A percentile compares a stretch with the other conserved stretches of the same genome.
Conservation (phyloP, 2,329 filamentous ascomycete species). For the Trichoderma sp. region DNA sequence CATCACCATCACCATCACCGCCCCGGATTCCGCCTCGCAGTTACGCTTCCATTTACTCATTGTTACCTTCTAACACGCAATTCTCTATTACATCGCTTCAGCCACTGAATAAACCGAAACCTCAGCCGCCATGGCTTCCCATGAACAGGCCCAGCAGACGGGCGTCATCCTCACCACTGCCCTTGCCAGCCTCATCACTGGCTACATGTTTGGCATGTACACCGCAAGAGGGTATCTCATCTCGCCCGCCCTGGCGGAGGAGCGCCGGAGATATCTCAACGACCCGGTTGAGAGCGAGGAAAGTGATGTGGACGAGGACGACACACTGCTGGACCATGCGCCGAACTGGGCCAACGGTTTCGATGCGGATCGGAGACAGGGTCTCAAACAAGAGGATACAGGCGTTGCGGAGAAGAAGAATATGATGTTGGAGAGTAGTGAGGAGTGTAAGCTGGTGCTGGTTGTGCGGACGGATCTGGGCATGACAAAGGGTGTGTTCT, state of each 20-base stretch:
- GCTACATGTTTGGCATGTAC: constrained; percentile 81
- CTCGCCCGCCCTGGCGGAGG: constrained; percentile 53
- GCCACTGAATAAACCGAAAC: neutral
- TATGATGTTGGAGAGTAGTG: constrained; percentile 43
- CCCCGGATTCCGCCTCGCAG: neutral
- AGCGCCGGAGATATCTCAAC: constrained; percentile 54
- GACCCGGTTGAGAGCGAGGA: constrained; percentile 68
- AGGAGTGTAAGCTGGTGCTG: constrained; percentile 92
- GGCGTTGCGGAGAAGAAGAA: constrained; percentile 40
- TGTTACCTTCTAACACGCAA: neutral
- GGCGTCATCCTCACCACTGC: constrained; percentile 70
- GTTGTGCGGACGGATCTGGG: constrained; percentile 91
- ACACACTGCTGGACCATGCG: constrained; percentile 60
- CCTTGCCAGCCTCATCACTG: constrained; percentile 69
- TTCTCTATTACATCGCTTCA: neutral
- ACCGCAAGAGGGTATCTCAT: constrained; percentile 60
- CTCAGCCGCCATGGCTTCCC: constrained; percentile 26
- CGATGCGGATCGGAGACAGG: constrained; percentile 60
- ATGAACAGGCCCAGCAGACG: constrained; percentile 44
- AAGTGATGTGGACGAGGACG: constrained; percentile 63
- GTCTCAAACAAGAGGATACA: constrained; percentile 41
- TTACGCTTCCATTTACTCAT: neutral
- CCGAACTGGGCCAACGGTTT: constrained; percentile 64
- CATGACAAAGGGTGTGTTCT: constrained; percentile 84
- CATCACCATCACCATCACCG: neutral